These are phyloP conservation scores for Cerrena zonata DNA, from an alignment of 1,284 basidiomycete genomes.

Conservation along the genomic window DNA sequence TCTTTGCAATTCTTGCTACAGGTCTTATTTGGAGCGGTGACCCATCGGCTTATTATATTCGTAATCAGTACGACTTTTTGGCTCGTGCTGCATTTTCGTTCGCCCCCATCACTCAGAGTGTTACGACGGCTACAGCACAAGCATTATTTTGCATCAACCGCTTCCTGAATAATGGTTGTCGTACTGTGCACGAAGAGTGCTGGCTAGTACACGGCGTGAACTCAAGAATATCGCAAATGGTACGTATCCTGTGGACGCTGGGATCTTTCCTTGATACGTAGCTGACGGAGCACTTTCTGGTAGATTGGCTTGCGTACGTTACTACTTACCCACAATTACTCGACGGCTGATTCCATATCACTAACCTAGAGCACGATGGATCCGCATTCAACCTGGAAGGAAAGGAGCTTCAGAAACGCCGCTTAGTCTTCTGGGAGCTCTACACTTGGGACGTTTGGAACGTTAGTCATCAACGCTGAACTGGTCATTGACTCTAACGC, in stretches of 20 bases:
- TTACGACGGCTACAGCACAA: constrained; percentile 42
- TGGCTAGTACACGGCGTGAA: constrained; percentile 45
- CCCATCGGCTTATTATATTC: constrained; percentile 23
- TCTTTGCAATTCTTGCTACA: constrained; percentile 44
- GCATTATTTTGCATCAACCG: constrained; percentile 42
- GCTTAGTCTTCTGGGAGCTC: constrained; percentile 53
- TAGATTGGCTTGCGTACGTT: constrained; percentile 49
- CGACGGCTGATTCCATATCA: not conserved
- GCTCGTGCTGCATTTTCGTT: constrained; percentile 42
- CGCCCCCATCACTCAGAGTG: constrained; percentile 39
- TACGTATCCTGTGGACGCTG: too few relatives aligned
- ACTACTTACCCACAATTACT: not conserved
- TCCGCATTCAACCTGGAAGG: constrained; percentile 42
- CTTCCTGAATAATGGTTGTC: constrained; percentile 40
- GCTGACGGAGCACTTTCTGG: not conserved
- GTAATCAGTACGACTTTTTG: constrained; percentile 39
- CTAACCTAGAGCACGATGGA: constrained; percentile 44
- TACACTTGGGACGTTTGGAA: constrained; percentile 46
- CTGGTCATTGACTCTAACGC: not conserved
- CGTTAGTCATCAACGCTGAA: constrained; percentile 27
- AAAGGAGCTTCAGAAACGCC: constrained; percentile 43
- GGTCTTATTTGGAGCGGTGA: constrained; percentile 38
- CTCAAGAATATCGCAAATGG: constrained; percentile 38
- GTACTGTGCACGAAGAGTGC: constrained; percentile 38
- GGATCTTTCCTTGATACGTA: too few relatives aligned